Evolutionary conservation across 2,329 filamentous ascomycete species (phyloP).

Genomic region (Arthrobotrys conoides): DNA sequence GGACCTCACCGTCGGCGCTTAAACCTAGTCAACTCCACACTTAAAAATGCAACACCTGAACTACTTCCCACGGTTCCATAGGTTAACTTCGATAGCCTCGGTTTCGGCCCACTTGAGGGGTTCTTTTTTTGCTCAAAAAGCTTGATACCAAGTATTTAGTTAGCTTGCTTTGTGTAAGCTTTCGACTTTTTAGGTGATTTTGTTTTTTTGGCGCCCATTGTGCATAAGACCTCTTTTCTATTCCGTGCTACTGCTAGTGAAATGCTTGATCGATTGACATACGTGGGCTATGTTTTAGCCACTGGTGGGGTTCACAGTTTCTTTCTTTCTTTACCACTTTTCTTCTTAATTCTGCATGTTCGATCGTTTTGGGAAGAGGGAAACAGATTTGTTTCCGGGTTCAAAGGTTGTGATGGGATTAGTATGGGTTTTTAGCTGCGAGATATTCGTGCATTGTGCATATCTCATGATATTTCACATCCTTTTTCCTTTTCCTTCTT

Average conservation of each 20-base stretch:
- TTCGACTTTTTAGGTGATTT: background rate
- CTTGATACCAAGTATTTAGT: background rate
- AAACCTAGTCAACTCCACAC: slow-evolving; percentile 24
- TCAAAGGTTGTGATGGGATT: slow-evolving; percentile 7
- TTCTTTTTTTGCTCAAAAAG: slow-evolving; percentile 1
- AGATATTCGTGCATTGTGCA: slow-evolving; percentile 4
- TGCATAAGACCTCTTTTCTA: slow-evolving; percentile 26
- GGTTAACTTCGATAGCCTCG: slow-evolving; percentile 18
- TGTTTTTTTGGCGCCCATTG: slow-evolving; percentile 45
- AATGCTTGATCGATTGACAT: slow-evolving; percentile 24
- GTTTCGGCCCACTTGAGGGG: background rate
- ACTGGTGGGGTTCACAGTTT: slow-evolving; percentile 5
- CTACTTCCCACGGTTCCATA: background rate
- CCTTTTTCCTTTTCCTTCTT: background rate
- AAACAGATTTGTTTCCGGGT: slow-evolving; percentile 4
- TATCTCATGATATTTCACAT: slow-evolving; percentile 8
- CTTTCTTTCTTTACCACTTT: background rate
- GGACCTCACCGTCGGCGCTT: slow-evolving; percentile 42
- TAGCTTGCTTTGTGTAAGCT: background rate
- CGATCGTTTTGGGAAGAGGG: background rate
- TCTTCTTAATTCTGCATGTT: background rate
- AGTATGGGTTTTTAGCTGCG: background rate
- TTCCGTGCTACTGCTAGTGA: slow-evolving; percentile 36
- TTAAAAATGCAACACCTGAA: slow-evolving; percentile 46
- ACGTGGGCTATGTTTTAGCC: slow-evolving; percentile 51